A percentile compares a stretch with the other conserved stretches of the same genome.
Conservation (phyloP, 768 basidiomycete species). For the Suillus tomentosus region DNA sequence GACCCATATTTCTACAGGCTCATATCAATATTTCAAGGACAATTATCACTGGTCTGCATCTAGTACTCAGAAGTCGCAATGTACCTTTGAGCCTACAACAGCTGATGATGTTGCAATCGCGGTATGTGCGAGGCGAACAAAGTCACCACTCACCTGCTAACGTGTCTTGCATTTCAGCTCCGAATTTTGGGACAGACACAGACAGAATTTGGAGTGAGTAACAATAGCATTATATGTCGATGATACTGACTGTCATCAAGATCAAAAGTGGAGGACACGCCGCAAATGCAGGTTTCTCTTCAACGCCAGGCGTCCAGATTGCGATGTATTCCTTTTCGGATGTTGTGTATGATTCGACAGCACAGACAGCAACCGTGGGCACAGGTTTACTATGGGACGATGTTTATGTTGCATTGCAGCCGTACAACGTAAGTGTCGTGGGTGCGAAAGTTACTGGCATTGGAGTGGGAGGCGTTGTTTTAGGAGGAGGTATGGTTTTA, state of each 20-base stretch:
- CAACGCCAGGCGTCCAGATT: conserved; percentile 58
- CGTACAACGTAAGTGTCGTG: conserved; percentile 52
- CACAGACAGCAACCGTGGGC: conserved; percentile 43
- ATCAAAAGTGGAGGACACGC: conserved; percentile 66
- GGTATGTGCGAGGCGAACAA: conserved; percentile 33
- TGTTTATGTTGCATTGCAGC: conserved; percentile 53
- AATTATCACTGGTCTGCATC: conserved; percentile 51
- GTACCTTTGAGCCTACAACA: conserved; percentile 54
- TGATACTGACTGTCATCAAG: conserved; percentile 28
- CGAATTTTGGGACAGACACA: conserved; percentile 41
- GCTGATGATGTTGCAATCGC: conserved; percentile 48
- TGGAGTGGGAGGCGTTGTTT: conserved; percentile 58
- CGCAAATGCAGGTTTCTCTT: conserved; percentile 56
- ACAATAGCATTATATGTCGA: background rate
- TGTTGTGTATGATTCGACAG: conserved; percentile 35
- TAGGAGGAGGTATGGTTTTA: conserved; percentile 51
- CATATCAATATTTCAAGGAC: conserved; percentile 39
- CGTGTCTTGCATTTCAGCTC: conserved; percentile 36
- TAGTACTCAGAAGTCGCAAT: conserved; percentile 41
- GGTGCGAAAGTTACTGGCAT: conserved; percentile 62
- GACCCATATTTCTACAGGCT: background rate
- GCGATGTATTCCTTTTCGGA: conserved; percentile 52
- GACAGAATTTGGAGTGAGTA: conserved; percentile 51
- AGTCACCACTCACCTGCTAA: background rate
- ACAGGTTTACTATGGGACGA: conserved; percentile 62